These are phyloP conservation scores for Alternaria consortialis DNA, from an alignment of 2,329 filamentous ascomycete species.

Conservation along the genomic window DNA sequence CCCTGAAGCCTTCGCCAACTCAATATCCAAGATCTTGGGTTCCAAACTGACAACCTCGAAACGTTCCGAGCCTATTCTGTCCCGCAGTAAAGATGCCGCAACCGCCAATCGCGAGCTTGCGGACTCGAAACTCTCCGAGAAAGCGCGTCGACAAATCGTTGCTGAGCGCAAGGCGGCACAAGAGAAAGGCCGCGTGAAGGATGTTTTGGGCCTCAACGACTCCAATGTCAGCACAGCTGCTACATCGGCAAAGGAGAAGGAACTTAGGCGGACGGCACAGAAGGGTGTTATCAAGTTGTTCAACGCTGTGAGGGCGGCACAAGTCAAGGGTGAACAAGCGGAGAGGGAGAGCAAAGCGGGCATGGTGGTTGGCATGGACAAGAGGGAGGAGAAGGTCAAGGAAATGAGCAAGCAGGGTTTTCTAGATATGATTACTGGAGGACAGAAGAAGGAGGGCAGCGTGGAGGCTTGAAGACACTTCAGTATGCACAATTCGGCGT, in stretches of 20 bases:
- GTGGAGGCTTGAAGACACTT: conserved; percentile 16
- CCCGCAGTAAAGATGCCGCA: conserved; percentile 78
- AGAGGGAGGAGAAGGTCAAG: conserved; percentile 86
- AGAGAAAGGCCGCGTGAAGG: conserved; percentile 87
- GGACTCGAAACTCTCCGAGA: conserved; percentile 81
- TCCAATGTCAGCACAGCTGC: conserved; percentile 58
- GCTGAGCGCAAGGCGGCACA: conserved; percentile 80
- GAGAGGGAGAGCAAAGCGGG: conserved; percentile 73
- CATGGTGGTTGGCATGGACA: conserved; percentile 79
- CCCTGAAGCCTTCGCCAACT: conserved; percentile 87
- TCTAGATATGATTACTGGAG: conserved; percentile 80
- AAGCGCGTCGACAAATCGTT: conserved; percentile 79
- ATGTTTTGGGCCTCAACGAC: conserved; percentile 77
- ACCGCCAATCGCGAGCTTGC: conserved; percentile 76
- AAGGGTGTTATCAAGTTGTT: conserved; percentile 95
- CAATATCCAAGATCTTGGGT: conserved; percentile 89
- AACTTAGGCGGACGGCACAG: conserved; percentile 86
- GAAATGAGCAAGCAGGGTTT: conserved; percentile 99
- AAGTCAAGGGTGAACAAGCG: conserved; percentile 85
- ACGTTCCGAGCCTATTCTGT: conserved; percentile 88
- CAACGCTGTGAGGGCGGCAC: conserved; percentile 91
- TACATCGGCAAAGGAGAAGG: conserved; percentile 75
- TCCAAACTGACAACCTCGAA: conserved; percentile 86
- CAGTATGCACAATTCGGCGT: background rate
- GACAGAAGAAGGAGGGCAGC: conserved; percentile 55